Percentiles rank a stretch among this genome's conserved stretches.
phyloP scores from a whole-genome alignment of 768 basidiomycete genomes.

The Pisolithus orientalis region DNA sequence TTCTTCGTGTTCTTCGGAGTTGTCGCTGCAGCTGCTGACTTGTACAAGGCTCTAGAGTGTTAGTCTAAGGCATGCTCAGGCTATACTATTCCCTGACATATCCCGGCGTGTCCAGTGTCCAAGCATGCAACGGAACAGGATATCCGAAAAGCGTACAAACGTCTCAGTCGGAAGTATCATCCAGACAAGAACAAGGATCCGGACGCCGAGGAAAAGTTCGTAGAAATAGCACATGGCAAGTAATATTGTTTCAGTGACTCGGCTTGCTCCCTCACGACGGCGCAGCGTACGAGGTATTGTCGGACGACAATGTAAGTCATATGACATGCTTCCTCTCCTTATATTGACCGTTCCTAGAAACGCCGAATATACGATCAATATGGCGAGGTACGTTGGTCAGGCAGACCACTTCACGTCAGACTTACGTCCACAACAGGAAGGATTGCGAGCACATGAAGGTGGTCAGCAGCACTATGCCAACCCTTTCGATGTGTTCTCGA shows the following conservation, averaged over 20 bases:
- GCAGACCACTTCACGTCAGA: constrained; percentile 1
- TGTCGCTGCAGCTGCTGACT: constrained; percentile 50
- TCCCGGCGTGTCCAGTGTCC: constrained; percentile 38
- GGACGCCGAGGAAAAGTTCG: constrained; percentile 78
- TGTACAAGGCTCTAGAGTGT: constrained; percentile 83
- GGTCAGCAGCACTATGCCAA: constrained; percentile 73
- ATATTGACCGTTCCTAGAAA: constrained; percentile 49
- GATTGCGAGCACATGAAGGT: constrained; percentile 84
- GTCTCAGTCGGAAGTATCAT: constrained; percentile 81
- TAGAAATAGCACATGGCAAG: constrained; percentile 85
- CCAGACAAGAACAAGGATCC: constrained; percentile 94
- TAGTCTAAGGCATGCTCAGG: constrained; percentile 36
- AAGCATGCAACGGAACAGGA: constrained; percentile 81
- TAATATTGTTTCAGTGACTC: constrained; percentile 1
- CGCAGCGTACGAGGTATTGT: constrained; percentile 90
- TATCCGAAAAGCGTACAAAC: constrained; percentile 89
- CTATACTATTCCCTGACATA: constrained; percentile 15
- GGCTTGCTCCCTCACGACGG: constrained; percentile 3
- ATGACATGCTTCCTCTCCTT: neutral
- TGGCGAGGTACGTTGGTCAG: constrained; percentile 57
- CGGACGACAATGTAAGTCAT: constrained; percentile 63
- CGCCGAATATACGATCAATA: constrained; percentile 89
- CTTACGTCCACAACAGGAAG: constrained; percentile 51
- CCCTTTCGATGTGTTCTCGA: constrained; percentile 92
- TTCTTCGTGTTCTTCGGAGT: constrained; percentile 27